Percentiles rank a stretch among this genome's conserved stretches.
These are phyloP conservation scores for Seiridium unicorne DNA, from an alignment of 2,329 filamentous ascomycete species.

Conservation along the genomic window DNA sequence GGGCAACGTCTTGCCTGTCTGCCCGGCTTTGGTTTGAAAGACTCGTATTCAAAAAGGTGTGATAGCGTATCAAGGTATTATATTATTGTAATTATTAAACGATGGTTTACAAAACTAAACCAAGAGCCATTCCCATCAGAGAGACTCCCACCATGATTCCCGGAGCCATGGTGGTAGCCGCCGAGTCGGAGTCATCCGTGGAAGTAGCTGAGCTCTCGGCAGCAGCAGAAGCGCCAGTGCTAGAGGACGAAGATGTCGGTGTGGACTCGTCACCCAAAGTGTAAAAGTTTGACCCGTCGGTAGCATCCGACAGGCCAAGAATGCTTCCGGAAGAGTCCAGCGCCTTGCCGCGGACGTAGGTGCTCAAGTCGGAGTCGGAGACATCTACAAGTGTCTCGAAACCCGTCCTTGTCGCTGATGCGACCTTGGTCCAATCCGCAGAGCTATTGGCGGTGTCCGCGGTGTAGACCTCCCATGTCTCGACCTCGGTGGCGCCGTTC, in stretches of 20 bases:
- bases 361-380: background rate
- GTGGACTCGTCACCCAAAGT: background rate
- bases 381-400: slow-evolving; percentile 1
- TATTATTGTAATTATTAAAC: too few species aligned
- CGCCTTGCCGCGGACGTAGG: slow-evolving; percentile 3
- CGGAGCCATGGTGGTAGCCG: background rate
- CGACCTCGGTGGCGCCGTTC: slow-evolving; percentile 44
- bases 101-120: too few species aligned
- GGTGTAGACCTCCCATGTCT: slow-evolving; percentile 2
- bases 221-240: background rate
- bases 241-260: background rate
- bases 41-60: too few species aligned
- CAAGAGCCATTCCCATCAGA: too few species aligned
- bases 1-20: too few species aligned
- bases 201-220: background rate
- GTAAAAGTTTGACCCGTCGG: background rate
- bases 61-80: too few species aligned
- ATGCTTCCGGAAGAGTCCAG: background rate
- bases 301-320: slow-evolving; percentile 1
- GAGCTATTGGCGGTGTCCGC: background rate
- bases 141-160: background rate
- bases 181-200: background rate
- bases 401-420: background rate
- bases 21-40: too few species aligned
- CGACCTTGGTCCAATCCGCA: slow-evolving; percentile 2